Evolutionary conservation across 2,329 filamentous ascomycete species (phyloP).

Genomic region (Epicoccum sorghinum): DNA sequence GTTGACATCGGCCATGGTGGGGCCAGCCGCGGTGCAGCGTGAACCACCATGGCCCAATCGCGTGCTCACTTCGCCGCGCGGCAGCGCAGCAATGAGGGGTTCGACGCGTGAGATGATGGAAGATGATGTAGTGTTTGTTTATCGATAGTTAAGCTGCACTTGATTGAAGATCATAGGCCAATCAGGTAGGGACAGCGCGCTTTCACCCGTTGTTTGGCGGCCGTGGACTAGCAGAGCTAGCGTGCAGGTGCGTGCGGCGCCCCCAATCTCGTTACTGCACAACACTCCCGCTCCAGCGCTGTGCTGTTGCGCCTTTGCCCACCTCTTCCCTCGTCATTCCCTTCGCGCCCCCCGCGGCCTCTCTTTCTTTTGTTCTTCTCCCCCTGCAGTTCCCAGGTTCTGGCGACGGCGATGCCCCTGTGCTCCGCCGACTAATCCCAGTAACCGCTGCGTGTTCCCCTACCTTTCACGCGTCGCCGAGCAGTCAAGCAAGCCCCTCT

Average conservation of each 20-base stretch:
- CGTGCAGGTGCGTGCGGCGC: neutral
- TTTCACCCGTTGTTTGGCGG: slow-evolving; percentile 17
- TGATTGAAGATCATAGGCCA: slow-evolving; percentile 18
- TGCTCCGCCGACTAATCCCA: slow-evolving; percentile 8
- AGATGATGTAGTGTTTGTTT: slow-evolving; percentile 13
- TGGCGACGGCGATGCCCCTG: slow-evolving; percentile 10
- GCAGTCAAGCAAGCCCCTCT: slow-evolving; percentile 3
- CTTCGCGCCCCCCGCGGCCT: slow-evolving; percentile 16
- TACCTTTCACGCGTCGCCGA: slow-evolving; percentile 16
- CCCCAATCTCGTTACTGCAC: slow-evolving; percentile 22
- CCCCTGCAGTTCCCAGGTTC: slow-evolving; percentile 5
- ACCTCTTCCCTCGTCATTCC: slow-evolving; percentile 13
- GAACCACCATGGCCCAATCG: slow-evolving; percentile 16
- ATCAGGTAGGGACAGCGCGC: slow-evolving; percentile 16
- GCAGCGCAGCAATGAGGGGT: slow-evolving; percentile 22
- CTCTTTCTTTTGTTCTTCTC: slow-evolving; percentile 15
- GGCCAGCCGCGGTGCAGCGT: neutral
- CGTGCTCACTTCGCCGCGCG: slow-evolving; percentile 22
- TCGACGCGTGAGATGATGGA: slow-evolving; percentile 23
- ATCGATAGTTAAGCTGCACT: slow-evolving; percentile 16
- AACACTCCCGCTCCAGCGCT: slow-evolving; percentile 5
- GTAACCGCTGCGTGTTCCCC: slow-evolving; percentile 12
- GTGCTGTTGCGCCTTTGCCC: slow-evolving; percentile 1
- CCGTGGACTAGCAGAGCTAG: neutral
- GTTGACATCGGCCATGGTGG: neutral